A percentile compares a stretch with the other conserved stretches of the same genome.
Conservation (phyloP, 2,329 filamentous ascomycete species). For the Neurospora sp. region DNA sequence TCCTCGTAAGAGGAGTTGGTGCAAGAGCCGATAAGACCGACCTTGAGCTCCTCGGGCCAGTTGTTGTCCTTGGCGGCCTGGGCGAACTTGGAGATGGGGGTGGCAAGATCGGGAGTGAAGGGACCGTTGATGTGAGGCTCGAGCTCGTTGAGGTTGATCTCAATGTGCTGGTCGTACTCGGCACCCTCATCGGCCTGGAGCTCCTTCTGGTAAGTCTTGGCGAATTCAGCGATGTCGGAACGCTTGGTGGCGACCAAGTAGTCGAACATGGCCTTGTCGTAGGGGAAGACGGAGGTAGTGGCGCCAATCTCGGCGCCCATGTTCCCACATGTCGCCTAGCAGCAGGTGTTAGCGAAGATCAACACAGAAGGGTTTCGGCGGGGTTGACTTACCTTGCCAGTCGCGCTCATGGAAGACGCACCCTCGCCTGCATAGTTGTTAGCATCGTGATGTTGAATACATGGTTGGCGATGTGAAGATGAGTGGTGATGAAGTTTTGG, state of each 20-base stretch:
- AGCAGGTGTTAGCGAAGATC: not conserved
- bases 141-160: constrained; percentile 89
- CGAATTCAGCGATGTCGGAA: constrained; percentile 79
- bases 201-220: constrained; percentile 73
- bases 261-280: constrained; percentile 96
- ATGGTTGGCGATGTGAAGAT: not conserved
- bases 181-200: constrained; percentile 81
- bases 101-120: constrained; percentile 96
- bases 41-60: constrained; percentile 95
- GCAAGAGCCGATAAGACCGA: constrained; percentile 95
- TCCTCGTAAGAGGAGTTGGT: constrained; percentile 84
- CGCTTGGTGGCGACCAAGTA: constrained; percentile 91
- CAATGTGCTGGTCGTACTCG: constrained; percentile 91
- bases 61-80: constrained; percentile 87
- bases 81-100: constrained; percentile 95
- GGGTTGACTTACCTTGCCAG: constrained; percentile 53
- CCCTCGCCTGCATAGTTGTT: constrained; percentile 44
- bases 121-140: constrained; percentile 98
- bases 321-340: constrained; percentile 48
- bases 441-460: constrained; percentile 13
- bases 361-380: not conserved
- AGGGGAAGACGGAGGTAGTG: constrained; percentile 92
- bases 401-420: constrained; percentile 54
- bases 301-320: constrained; percentile 64
- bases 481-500: not conserved